Evolutionary conservation across 2,329 filamentous ascomycete species (phyloP).

Genomic region (Diaporthe destruens): DNA sequence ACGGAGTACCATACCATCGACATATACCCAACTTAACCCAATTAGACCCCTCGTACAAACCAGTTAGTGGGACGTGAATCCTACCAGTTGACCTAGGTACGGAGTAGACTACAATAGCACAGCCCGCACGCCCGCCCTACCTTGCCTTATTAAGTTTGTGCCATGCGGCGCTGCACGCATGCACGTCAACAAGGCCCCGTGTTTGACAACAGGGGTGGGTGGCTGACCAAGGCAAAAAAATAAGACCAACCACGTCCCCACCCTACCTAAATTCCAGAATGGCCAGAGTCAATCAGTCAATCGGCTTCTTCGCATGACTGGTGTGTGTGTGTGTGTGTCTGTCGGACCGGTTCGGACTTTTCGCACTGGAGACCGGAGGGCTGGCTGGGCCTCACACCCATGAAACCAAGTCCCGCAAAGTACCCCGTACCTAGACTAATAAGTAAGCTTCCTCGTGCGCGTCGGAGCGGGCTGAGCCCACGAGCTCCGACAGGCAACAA

Average conservation of each 20-base stretch:
- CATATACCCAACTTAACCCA: no score
- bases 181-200: no score
- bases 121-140: no score
- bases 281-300: neutral
- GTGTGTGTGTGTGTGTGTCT: no score
- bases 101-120: no score
- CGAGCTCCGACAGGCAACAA: constrained; percentile 3
- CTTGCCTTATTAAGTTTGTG: no score
- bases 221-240: no score
- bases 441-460: neutral
- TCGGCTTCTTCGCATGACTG: constrained; percentile 9
- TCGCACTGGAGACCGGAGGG: neutral
- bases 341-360: constrained; percentile 18
- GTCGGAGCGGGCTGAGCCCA: constrained; percentile 17
- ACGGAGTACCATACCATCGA: no score
- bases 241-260: no score
- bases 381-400: neutral
- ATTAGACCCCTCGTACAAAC: neutral
- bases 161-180: no score
- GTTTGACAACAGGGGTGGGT: neutral
- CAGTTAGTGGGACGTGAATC: constrained; percentile 4
- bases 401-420: neutral
- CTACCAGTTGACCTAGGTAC: no score
- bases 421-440: no score
- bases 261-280: neutral